A percentile compares a stretch with the other conserved stretches of the same genome.
Evolutionary conservation across 305 asterid genomes (phyloP).

Genomic region (Plantago lanceolata): DNA sequence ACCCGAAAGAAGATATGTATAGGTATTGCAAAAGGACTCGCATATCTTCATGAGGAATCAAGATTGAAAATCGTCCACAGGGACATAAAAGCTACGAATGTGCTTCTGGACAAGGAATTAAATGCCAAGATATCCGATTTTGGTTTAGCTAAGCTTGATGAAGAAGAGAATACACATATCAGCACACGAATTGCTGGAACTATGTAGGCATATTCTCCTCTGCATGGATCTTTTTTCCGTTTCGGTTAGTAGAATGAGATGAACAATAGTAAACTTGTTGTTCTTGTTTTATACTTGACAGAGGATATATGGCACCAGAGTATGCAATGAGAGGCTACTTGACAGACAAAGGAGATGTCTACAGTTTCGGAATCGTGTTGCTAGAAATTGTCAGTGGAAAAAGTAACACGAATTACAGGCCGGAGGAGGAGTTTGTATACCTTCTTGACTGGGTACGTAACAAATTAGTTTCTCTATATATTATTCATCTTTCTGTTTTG

Average conservation of each 20-base stretch:
- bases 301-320: slow-evolving; percentile 61
- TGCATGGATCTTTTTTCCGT: not conserved
- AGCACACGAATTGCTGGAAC: slow-evolving; percentile 77
- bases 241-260: too few species aligned
- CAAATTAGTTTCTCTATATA: not conserved
- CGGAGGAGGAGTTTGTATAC: slow-evolving; percentile 32
- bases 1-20: slow-evolving; percentile 47
- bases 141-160: slow-evolving; percentile 67
- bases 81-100: slow-evolving; percentile 61
- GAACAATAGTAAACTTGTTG: too few species aligned
- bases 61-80: slow-evolving; percentile 64
- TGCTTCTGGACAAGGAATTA: slow-evolving; percentile 54
- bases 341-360: slow-evolving; percentile 52
- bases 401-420: slow-evolving; percentile 30
- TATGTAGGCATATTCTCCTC: slow-evolving; percentile 31
- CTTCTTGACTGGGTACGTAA: slow-evolving; percentile 48
- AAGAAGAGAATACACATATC: slow-evolving; percentile 63
- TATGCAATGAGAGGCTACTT: slow-evolving; percentile 52
- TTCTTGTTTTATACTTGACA: slow-evolving; percentile 4
- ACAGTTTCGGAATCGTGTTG: slow-evolving; percentile 51
- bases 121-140: slow-evolving; percentile 63
- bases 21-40: slow-evolving; percentile 68
- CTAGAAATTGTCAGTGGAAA: slow-evolving; percentile 45
- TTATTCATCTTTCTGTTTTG: not conserved
- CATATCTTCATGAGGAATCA: slow-evolving; percentile 78